Conservation (phyloP, 805 yeast genomes). For the Maudiozyma saulgeensis region DNA sequence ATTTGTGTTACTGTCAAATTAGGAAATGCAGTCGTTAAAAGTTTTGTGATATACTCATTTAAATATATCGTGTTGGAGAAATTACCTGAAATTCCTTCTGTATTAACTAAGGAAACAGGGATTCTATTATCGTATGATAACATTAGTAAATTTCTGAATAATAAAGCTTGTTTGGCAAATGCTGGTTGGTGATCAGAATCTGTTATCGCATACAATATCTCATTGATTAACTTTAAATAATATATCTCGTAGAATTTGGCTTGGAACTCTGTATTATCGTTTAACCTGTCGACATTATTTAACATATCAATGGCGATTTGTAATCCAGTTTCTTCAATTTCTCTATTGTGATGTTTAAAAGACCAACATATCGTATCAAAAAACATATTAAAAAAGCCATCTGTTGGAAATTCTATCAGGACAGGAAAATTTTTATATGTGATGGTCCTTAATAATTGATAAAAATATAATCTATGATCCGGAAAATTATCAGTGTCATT, state of each 20-base stretch:
- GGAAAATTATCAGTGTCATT: constrained; percentile 89
- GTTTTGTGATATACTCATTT: constrained; percentile 62
- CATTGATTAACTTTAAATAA: constrained; percentile 75
- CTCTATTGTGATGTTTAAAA: constrained; percentile 87
- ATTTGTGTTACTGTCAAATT: constrained; percentile 75
- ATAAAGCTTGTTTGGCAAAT: constrained; percentile 70
- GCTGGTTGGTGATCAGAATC: constrained; percentile 95
- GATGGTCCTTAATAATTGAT: constrained; percentile 6
- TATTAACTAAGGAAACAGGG: constrained; percentile 59
- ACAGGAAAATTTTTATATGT: constrained; percentile 60
- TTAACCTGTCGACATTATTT: constrained; percentile 66
- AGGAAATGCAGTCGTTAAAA: constrained; percentile 75
- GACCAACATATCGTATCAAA: constrained; percentile 94
- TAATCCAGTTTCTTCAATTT: constrained; percentile 82
- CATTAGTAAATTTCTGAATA: constrained; percentile 69
- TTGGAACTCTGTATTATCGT: constrained; percentile 43
- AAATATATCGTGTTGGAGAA: constrained; percentile 68
- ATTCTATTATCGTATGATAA: constrained; percentile 64
- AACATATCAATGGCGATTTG: constrained; percentile 69
- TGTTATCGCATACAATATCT: constrained; percentile 79
- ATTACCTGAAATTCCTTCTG: constrained; percentile 67
- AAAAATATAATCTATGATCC: constrained; percentile 74
- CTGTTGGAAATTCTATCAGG: constrained; percentile 60
- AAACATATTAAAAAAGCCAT: constrained; percentile 74
- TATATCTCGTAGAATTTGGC: constrained; percentile 76